Base-by-base conservation (phyloP, 179 eudicot species). In the Pouteria campechiana region DNA sequence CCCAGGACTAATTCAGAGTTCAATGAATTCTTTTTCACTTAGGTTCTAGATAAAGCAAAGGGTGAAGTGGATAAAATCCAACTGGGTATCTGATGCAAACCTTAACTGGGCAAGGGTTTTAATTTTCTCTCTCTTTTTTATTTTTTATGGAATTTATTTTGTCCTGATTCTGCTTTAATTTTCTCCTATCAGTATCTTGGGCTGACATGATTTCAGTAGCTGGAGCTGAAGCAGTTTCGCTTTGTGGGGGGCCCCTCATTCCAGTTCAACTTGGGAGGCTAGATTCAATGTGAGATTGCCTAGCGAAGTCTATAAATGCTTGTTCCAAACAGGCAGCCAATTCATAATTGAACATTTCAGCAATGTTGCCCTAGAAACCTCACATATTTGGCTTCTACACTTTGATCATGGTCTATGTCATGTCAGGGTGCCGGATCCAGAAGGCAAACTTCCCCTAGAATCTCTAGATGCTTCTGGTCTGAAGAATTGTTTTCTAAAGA, bases 191-290 rank as follows among this genome's bases (percentile, higher is more conserved):
- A 89, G 95, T 86, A 34, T 89, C 95, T 33, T 76, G 93, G 97
- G 90, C 97, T 16, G 97, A 89, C 70, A 64, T 81, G 73, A 89
- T 85, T 56, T 78, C 87, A 45, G 69, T 81, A 53, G 97, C 81
- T 44, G 95, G 97, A 66, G 95, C 95, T 19, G 95, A 85, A 70
- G 93, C 93, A 44, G 90, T 86, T 52, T 74, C 72, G 15, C 24
- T 85, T 19, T 89, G 95, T 57, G 97, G 97, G 56, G 95, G 97
- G 44, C 97, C 95, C 24, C 38, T 36, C 23, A 89, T 89, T 41
- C 70, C 74, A 18, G 50, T 89, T 68, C 77, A 43, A 48, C 48
- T 89, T 28, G 97, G 97, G 36, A 76, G 95, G 66, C 42, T 78
- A 48, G 97, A 88, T 67, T 71, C 94, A 32, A 48, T 44, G 97